A percentile compares a stretch with the other conserved stretches of the same genome.
These are phyloP conservation scores for Pisolithus thermaeus DNA, from an alignment of 1,284 basidiomycete species.

Conservation along the genomic window DNA sequence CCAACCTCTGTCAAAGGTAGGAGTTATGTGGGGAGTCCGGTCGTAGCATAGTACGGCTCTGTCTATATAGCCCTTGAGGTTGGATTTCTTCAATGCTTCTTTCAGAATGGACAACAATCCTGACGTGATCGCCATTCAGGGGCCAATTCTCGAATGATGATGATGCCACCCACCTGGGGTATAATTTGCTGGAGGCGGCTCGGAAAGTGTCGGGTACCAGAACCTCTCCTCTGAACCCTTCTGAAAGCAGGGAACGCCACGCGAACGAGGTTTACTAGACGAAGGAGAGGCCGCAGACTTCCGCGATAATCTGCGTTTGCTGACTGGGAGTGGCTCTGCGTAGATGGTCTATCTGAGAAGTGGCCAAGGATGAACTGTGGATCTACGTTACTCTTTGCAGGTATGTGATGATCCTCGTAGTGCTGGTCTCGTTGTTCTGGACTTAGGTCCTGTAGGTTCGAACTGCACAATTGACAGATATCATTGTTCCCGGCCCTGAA, in stretches of 20 bases:
- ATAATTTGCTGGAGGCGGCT: constrained; percentile 59
- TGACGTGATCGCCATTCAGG: constrained; percentile 23
- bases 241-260: constrained; percentile 1
- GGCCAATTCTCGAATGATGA: constrained; percentile 1
- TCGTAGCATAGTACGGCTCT: constrained; percentile 65
- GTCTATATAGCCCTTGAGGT: constrained; percentile 45
- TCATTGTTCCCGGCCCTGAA: constrained; percentile 12
- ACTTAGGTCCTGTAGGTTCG: constrained; percentile 34
- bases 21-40: constrained; percentile 53
- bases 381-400: neutral
- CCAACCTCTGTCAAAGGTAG: constrained; percentile 59
- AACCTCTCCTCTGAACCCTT: constrained; percentile 44
- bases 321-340: constrained; percentile 9
- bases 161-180: constrained; percentile 54
- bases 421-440: constrained; percentile 38
- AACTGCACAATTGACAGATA: constrained; percentile 47
- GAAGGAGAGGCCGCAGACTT: neutral
- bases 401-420: constrained; percentile 38
- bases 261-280: constrained; percentile 1
- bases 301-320: constrained; percentile 3
- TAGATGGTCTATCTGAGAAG: neutral
- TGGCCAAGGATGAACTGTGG: neutral
- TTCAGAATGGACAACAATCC: constrained; percentile 66
- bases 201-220: constrained; percentile 50
- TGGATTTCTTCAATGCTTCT: constrained; percentile 47